Conservation (phyloP, 208 protist genomes). For the Crithidia mellificae region DNA sequence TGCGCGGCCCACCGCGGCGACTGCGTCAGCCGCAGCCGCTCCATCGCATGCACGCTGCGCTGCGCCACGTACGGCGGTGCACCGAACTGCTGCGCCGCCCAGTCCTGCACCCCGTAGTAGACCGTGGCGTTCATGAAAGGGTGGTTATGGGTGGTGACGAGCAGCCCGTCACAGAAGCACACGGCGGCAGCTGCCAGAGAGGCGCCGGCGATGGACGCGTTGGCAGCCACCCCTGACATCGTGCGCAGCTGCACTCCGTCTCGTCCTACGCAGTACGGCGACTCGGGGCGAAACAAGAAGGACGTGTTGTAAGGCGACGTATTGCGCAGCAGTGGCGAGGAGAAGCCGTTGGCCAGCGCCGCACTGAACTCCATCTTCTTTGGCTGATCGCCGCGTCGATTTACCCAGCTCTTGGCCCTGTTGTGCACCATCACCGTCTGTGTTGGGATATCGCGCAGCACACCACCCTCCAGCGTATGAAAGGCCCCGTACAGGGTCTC, state of each 20-base stretch:
- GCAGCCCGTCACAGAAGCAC: slow-evolving; percentile 37
- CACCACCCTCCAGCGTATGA: slow-evolving; percentile 22
- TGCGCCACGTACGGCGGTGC: slow-evolving; percentile 10
- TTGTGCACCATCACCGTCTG: slow-evolving; percentile 35
- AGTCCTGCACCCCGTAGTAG: slow-evolving; percentile 35
- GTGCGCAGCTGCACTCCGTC: background rate
- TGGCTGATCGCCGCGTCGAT: slow-evolving; percentile 20
- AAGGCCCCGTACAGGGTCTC: slow-evolving; percentile 27
- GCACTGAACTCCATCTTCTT: slow-evolving; percentile 32
- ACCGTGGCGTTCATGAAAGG: slow-evolving; percentile 16
- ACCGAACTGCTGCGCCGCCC: slow-evolving; percentile 27
- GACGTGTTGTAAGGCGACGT: slow-evolving; percentile 32
- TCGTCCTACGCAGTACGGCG: slow-evolving; percentile 21
- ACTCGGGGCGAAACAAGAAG: slow-evolving; percentile 25
- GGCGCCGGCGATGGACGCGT: background rate
- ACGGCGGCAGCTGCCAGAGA: slow-evolving; percentile 8
- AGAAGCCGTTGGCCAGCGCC: slow-evolving; percentile 30
- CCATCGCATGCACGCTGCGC: slow-evolving; percentile 26
- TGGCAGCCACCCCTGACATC: background rate
- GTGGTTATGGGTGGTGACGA: slow-evolving; percentile 18
- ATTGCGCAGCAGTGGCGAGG: slow-evolving; percentile 22
- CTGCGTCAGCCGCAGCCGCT: slow-evolving; percentile 17
- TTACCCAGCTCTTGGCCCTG: slow-evolving; percentile 18
- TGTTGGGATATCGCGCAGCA: slow-evolving; percentile 22
- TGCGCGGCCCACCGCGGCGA: slow-evolving; percentile 4